Base-by-base conservation (phyloP, 441 rosid species). In the Adansonia madagascariensis region DNA sequence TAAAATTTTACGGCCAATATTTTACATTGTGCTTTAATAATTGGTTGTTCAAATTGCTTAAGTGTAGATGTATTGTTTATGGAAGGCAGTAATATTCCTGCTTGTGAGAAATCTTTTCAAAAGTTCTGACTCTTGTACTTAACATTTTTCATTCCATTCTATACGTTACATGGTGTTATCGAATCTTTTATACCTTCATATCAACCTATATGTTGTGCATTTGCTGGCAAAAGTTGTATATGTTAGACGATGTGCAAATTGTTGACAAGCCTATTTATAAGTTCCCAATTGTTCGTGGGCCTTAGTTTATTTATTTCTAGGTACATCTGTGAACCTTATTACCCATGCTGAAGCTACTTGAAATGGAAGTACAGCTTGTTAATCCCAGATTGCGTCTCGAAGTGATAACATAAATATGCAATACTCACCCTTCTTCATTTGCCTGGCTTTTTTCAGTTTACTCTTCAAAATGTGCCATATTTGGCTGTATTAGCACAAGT, bases 91-190 rank as follows among this genome's bases (percentile, higher is more conserved):
- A 27, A 35, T 15, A 61, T 57, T 74, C n/a, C 24, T 46, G 63
- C 18, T n/a, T 50, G 67, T 50, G 12, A 53, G 62, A 76, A 20
- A 35, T 27, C 67, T 4, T 76, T 43, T 60, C 39, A 46, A n/a
- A 47, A 67, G 49, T 8, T 53, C 22, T 63, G 46, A 55, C 47
- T 73, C n/a, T 60, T 60, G 15, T 61, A 11, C 8, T 24, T 24
- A 24, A 10, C 8, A 1, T 12, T 62, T 31, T 12, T 5, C 8
- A 3, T 27, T 62, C 6, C n/a, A 31, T 62, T 62, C 12, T 62
- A 12, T 31, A 12, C 6, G 12, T 31, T 62, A 12, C 31, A 17
- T 41, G 10, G 11, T 52, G 35, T 39, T 17, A n/a, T 11, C 31
- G 43, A 15, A 52, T 14, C 8, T 31, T 71, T 35, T 27, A 24